Base-by-base conservation (phyloP, 2,329 filamentous ascomycete species). In the Xylaria sp. region DNA sequence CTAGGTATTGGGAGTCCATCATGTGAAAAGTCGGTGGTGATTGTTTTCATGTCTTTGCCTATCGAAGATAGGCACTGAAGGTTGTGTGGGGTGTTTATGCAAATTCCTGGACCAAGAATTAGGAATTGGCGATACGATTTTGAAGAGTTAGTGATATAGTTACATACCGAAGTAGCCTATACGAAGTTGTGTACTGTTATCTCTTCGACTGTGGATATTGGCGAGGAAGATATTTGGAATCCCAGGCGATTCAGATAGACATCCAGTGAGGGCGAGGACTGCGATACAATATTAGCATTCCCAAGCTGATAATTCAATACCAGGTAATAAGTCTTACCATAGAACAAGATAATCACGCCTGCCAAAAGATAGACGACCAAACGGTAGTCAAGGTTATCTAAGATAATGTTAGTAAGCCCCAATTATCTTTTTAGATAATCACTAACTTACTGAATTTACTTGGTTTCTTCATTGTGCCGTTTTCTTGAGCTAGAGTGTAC, bases 261-360 rank as follows among this genome's bases (percentile, higher is more conserved):
- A 56, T 18, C 54, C 54, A 10, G 54, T 56, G 33, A 56, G 54
- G 9, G 54, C 54, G 12, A 56, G 54, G 3, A 56, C 54, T 56
- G 3, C 1, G 28, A 13, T 23, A 20, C 13, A 20, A 5, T 39
- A 23, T 23, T 39, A 56, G 31, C 8, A 23, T 2, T 41, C 12
- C 5, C 4, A 39, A 23, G 10, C 25, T 56, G 1, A 39, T 13
- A 39, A 39, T 13, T 12, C 3, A 15, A 18, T 18, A 8, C 49
- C 5, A 28, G 28, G 49, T 28, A 39, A 41, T 9, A 25, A 39
- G 5, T n/a, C 31, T 39, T 56, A 56, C 54, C 54, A 56, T 56
- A 56, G 31, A 56, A 56, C n/a, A 56, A 39, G 13, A 56, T 56
- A 23, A 56, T 39, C 13, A 23, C 33, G n/a, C 31, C 54, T 23